Conservation (phyloP, 768 basidiomycete genomes). For the Leccinum sublutescens region DNA sequence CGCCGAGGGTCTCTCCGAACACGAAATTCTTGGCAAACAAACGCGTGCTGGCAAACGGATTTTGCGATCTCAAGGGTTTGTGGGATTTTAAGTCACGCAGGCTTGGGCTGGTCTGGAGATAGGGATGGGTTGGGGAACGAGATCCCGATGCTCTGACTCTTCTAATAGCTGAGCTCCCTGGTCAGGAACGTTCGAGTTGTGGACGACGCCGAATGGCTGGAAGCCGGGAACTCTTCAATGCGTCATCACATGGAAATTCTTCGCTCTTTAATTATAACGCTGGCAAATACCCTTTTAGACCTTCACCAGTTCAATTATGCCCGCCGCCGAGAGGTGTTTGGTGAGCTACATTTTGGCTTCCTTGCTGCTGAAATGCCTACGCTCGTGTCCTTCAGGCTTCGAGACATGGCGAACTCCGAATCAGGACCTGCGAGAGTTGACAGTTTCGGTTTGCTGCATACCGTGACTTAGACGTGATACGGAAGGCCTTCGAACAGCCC, state of each 20-base stretch:
- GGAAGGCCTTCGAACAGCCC: slow-evolving; percentile 64
- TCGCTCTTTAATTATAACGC: slow-evolving; percentile 4
- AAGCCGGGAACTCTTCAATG: no score
- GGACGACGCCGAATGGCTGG: no score
- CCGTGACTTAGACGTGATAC: slow-evolving; percentile 68
- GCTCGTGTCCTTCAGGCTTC: slow-evolving; percentile 68
- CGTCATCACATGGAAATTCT: no score
- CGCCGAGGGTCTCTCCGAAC: slow-evolving; percentile 71
- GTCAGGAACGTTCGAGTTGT: slow-evolving; percentile 43
- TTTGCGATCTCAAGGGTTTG: slow-evolving; percentile 40
- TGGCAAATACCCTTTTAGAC: slow-evolving; percentile 56
- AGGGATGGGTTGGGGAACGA: slow-evolving; percentile 8
- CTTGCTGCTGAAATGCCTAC: slow-evolving; percentile 65
- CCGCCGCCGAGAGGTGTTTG: slow-evolving; percentile 65
- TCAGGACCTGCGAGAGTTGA: slow-evolving; percentile 55
- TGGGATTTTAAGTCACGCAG: slow-evolving; percentile 42
- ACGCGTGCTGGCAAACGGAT: slow-evolving; percentile 45
- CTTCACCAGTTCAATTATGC: slow-evolving; percentile 63
- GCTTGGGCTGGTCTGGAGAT: slow-evolving; percentile 23
- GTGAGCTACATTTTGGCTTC: slow-evolving; percentile 60
- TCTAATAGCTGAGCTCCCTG: slow-evolving; percentile 50
- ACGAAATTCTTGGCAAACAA: slow-evolving; percentile 62
- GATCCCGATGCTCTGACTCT: slow-evolving; percentile 19
- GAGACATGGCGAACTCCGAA: slow-evolving; percentile 53
- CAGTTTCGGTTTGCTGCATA: slow-evolving; percentile 78